Evolutionary conservation across 2,329 filamentous ascomycete genomes (phyloP).

Genomic region (Curvularia eragrostidis): DNA sequence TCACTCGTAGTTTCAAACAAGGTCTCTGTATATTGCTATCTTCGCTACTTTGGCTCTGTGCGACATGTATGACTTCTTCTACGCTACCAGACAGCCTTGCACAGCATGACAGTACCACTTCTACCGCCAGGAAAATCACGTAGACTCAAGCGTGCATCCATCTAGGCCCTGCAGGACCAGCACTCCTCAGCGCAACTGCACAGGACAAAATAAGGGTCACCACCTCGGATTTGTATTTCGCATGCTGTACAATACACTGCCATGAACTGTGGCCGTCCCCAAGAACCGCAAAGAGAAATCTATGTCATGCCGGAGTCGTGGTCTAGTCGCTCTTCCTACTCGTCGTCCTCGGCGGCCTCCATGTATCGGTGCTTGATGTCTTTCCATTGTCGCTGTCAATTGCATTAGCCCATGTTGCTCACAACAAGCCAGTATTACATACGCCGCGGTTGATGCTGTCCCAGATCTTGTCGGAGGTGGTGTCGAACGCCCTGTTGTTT

Average conservation of each 20-base stretch:
- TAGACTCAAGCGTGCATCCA: neutral
- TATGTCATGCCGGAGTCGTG: constrained; percentile 24
- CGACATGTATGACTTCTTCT: neutral
- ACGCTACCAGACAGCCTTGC: neutral
- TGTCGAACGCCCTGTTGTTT: constrained; percentile 76
- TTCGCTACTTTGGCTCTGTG: neutral
- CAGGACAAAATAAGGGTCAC: constrained; percentile 8
- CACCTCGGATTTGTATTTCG: constrained; percentile 31
- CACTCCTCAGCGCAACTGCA: neutral
- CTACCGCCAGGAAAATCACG: neutral
- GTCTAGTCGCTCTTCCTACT: constrained; percentile 32
- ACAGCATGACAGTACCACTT: neutral
- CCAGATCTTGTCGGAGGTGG: constrained; percentile 83
- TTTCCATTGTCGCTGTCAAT: constrained; percentile 93
- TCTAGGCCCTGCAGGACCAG: neutral
- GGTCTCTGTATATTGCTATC: neutral
- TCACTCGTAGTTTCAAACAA: neutral
- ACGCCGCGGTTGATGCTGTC: constrained; percentile 90
- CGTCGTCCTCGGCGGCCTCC: constrained; percentile 70
- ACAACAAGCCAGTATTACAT: constrained; percentile 20
- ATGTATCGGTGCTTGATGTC: constrained; percentile 94
- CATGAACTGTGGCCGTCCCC: constrained; percentile 39
- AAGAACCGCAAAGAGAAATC: constrained; percentile 26
- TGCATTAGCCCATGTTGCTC: constrained; percentile 27
- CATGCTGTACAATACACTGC: constrained; percentile 47